Evolutionary conservation across 768 basidiomycete genomes (phyloP), one percentile per base, ranked within the genome.

Genomic region (Agaricus sinodeliciosus): DNA sequence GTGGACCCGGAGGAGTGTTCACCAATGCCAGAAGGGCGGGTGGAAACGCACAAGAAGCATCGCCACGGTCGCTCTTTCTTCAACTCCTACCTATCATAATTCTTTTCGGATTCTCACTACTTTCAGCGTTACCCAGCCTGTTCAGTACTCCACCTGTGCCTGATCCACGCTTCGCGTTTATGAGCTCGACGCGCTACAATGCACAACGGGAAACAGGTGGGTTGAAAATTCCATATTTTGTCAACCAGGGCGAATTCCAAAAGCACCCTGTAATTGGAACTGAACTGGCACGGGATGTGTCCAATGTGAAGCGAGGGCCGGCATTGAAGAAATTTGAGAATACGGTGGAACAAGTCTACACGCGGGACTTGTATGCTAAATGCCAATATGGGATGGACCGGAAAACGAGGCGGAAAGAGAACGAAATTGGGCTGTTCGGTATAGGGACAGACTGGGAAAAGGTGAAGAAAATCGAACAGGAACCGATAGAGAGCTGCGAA

Each of bases 371-470:
- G 52, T 87, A 84, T 58, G 63, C 73, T 28, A 74, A 82, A 60
- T 98, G 95, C 66, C 82, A 86, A 59, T 73, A 75, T 5, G 85
- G 82, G 40, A 55, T 81, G 45, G 84, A 91, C 59, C 65, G 72
- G 53, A 85, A 84, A 64, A 77, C 87, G 61, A 82, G 84, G 55
- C 69, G 74, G 55, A 85, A 85, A 63, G 86, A 94, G 48, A 75
- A 79, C 8, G 86, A 92, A 60, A 68, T 89, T 36, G 95, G 95
- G 4, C 67, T 96, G 56, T 94, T 97, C 65, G 95, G 94, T 4
- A 72, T 96, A 49, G 90, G 93, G 27, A 89, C 92, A 9, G 89
- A 98, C 64, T 92, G 90, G 88, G 86, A 92, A 28, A 90, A 90
- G 69, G 87, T 98, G 54, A 74, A 76, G 65, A 67, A 69, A 58